Base-by-base conservation (phyloP, 805 yeast species). In the Isabelozyma pseudorhagii region DNA sequence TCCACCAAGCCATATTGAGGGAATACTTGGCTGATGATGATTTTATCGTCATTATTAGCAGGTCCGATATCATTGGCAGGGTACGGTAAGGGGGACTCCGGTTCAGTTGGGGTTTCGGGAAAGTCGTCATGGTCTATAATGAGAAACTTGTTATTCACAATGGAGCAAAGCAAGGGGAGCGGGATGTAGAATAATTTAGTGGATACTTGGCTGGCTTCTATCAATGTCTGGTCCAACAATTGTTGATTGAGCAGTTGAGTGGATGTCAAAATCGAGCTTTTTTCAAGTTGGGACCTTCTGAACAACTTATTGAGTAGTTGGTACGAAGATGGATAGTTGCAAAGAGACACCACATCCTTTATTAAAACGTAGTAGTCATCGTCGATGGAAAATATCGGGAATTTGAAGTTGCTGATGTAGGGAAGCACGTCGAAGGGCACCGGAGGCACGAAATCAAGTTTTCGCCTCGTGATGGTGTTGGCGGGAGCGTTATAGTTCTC, bases 251-350 rank as follows among this genome's bases (percentile, higher is more conserved):
- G 45, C 3, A 36, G 45, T 7, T 18, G 25, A 38, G 52, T 46
- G 8, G 69, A 50, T 1, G 56, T 42, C 5, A 8, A 9, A 1
- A 28, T n/a, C 3, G 54, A 60, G 8, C 46, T 38, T 42, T 57
- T 63, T 1, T 51, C n/a, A 3, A 62, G n/a, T 5, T 55, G 51
- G 0, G 66, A 52, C 6, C 52, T 47, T 45, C 63, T 65, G 15
- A 66, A 50, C 7, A 72, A 38, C 48, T 59, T 60, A n/a, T 51
- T 46, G 28, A 74, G 63, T 17, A 74, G 50, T 54, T 74, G 79
- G 50, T 74, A 73, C 4, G 77, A 67, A 7, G 78, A 72, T 1
- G 78, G 77, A 46, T 59, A 73, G 50, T 66, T 68, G 74, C 75
- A 73, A 8, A 64, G 47, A 27, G 29, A 40, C 7, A 74, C 66